A percentile compares a stretch with the other conserved stretches of the same genome.
phyloP scores from a whole-genome alignment of 257 asterid species.

The Capsicum rhomboideum region DNA sequence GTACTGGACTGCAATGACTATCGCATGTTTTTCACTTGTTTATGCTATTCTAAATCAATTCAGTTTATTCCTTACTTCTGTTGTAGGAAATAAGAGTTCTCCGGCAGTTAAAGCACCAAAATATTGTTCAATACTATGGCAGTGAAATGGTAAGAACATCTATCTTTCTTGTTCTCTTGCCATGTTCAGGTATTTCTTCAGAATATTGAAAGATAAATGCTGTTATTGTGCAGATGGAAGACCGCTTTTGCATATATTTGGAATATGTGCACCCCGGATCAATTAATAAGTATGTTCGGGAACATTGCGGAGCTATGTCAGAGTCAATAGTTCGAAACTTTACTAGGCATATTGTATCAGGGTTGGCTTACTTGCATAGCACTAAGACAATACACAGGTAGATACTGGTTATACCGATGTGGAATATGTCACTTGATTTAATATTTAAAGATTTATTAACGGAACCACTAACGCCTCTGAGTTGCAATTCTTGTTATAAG shows the following conservation, averaged over 20 bases:
- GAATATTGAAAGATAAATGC: slow-evolving; percentile 2
- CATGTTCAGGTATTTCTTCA: neutral
- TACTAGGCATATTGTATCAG: slow-evolving; percentile 83
- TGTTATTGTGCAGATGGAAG: slow-evolving; percentile 49
- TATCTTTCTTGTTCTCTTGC: neutral
- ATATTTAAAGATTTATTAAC: neutral
- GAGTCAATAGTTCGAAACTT: slow-evolving; percentile 76
- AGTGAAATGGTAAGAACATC: slow-evolving; percentile 57
- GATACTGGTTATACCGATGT: neutral
- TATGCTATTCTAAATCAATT: slow-evolving; percentile 7
- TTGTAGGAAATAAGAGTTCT: slow-evolving; percentile 77
- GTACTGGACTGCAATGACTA: neutral
- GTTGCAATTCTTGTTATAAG: neutral
- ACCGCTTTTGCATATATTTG: slow-evolving; percentile 85
- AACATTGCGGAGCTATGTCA: slow-evolving; percentile 75
- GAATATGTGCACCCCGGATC: slow-evolving; percentile 96
- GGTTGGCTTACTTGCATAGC: slow-evolving; percentile 83
- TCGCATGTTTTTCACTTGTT: neutral
- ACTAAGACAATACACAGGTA: slow-evolving; percentile 82
- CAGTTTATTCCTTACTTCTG: slow-evolving; percentile 3
- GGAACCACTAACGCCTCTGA: neutral
- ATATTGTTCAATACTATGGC: slow-evolving; percentile 79
- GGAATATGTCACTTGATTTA: neutral
- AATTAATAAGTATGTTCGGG: slow-evolving; percentile 52
- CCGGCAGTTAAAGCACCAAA: slow-evolving; percentile 64